Evolutionary conservation across 2,329 filamentous ascomycete species (phyloP).

Genomic region (Monosporascus sp.): DNA sequence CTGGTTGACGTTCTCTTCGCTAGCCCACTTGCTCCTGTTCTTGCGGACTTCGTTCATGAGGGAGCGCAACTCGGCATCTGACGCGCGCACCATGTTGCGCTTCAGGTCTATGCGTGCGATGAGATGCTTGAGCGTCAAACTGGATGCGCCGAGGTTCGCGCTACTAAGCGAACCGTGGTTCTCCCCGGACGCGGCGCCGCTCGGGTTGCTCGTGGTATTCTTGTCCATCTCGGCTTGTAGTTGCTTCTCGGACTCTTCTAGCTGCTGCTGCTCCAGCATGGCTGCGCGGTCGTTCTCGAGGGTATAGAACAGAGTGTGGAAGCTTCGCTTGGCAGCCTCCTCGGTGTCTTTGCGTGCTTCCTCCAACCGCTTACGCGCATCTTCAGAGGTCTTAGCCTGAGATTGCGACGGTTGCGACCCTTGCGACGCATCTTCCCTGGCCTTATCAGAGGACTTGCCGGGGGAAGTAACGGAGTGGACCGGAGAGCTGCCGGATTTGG

Average conservation of each 20-base stretch:
- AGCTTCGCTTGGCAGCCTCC: constrained; percentile 82
- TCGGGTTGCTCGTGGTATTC: constrained; percentile 46
- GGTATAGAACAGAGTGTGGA: constrained; percentile 91
- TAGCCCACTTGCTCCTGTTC: constrained; percentile 98
- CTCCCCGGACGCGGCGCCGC: constrained; percentile 45
- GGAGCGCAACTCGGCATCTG: constrained; percentile 84
- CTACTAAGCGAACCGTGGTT: constrained; percentile 87
- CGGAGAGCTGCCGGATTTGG: constrained; percentile 63
- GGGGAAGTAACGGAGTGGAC: constrained; percentile 58
- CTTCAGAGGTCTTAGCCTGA: constrained; percentile 68
- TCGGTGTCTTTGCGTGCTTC: constrained; percentile 88
- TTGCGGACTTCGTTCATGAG: constrained; percentile 97
- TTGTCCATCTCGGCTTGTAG: constrained; percentile 92
- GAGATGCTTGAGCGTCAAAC: constrained; percentile 91
- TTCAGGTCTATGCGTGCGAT: constrained; percentile 94
- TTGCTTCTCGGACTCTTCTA: constrained; percentile 94
- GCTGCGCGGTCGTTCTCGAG: constrained; percentile 91
- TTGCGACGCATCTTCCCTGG: constrained; percentile 43
- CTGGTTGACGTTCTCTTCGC: constrained; percentile 93
- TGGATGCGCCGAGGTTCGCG: constrained; percentile 92
- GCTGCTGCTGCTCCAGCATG: constrained; percentile 94
- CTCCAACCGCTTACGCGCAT: constrained; percentile 88
- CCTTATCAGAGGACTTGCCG: constrained; percentile 50
- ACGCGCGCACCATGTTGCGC: constrained; percentile 81
- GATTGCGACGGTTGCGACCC: constrained; percentile 25